Evolutionary conservation across 2,329 filamentous ascomycete genomes (phyloP), one percentile per base, ranked within the genome.

Genomic region (Exophiala alcalophila): DNA sequence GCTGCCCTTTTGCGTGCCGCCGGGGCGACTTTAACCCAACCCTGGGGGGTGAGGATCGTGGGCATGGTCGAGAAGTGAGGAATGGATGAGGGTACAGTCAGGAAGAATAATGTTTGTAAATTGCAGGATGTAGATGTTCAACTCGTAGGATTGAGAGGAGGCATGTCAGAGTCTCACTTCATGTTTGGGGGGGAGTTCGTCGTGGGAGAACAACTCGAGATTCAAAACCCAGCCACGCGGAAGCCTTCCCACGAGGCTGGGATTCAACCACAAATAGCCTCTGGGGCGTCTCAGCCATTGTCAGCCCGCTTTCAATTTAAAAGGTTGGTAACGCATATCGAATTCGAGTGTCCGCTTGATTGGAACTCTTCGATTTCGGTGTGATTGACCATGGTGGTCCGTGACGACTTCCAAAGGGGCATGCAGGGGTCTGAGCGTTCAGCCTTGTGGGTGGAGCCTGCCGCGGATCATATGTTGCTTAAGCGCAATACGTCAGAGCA

Each of bases 21-120:
- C n/a, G 41, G 32, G 4, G 45, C 45, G 9, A 52, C 49, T 38
- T 52, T 52, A 31, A 52, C 49, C 49, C 49, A 52, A 24, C 49
- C 49, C 28, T 52, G 49, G 9, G 49, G 45, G 5, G 49, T 52
- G 38, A 52, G 49, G 19, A 49, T 37, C 19, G 49, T 52, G 12
- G 49, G 49, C 49, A 52, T 50, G 27, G 27, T 15, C 15, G 20
- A 16, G 11, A 12, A 14, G 11, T 10, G 18, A 32, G 23, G 11
- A 26, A 30, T 2, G 23, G 6, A 12, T 23, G 27, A 44, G 12
- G 18, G 8, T n/a, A 27, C 8, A 23, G 16, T n/a, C 12, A 26
- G 10, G 20, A 19, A 10, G 8, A n/a, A n/a, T n/a, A n/a, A n/a
- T n/a, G n/a, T n/a, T n/a, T n/a, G n/a, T n/a, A n/a, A n/a, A n/a